Conservation (phyloP, 192 early-diverging fungal genomes). For the Coemansia sp. region DNA sequence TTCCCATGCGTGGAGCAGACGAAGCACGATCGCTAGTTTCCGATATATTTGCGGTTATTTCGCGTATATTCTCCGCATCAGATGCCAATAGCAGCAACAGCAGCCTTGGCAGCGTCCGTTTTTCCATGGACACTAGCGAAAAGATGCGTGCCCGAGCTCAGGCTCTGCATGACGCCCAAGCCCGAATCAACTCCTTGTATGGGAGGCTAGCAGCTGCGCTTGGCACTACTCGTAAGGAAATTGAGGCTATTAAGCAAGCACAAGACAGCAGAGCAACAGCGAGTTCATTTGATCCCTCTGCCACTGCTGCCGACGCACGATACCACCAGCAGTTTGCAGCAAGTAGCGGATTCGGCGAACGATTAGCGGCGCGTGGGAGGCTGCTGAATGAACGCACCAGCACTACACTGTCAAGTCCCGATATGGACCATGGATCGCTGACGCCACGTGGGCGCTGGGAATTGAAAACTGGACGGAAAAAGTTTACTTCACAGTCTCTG, state of each 20-base stretch:
- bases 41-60: constrained; percentile 26
- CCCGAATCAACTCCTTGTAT: constrained; percentile 25
- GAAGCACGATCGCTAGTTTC: constrained; percentile 27
- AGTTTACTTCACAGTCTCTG: constrained; percentile 50
- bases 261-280: constrained; percentile 15
- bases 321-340: constrained; percentile 5
- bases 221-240: constrained; percentile 15
- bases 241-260: constrained; percentile 25
- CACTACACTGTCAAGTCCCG: constrained; percentile 16
- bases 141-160: constrained; percentile 28
- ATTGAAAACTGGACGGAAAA: constrained; percentile 42
- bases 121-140: constrained; percentile 12
- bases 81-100: constrained; percentile 7
- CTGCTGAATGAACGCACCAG: constrained; percentile 5
- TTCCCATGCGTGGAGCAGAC: constrained; percentile 31
- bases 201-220: constrained; percentile 27
- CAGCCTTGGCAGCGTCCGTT: background rate
- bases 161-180: constrained; percentile 22
- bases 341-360: constrained; percentile 23
- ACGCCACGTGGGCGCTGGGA: constrained; percentile 53
- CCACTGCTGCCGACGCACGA: background rate
- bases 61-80: constrained; percentile 23
- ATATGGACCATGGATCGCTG: constrained; percentile 44
- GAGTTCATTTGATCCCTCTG: background rate
- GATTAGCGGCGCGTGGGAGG: constrained; percentile 18